These are phyloP conservation scores for Vigna mungo DNA, from an alignment of 306 rosid species.

Conservation along the genomic window DNA sequence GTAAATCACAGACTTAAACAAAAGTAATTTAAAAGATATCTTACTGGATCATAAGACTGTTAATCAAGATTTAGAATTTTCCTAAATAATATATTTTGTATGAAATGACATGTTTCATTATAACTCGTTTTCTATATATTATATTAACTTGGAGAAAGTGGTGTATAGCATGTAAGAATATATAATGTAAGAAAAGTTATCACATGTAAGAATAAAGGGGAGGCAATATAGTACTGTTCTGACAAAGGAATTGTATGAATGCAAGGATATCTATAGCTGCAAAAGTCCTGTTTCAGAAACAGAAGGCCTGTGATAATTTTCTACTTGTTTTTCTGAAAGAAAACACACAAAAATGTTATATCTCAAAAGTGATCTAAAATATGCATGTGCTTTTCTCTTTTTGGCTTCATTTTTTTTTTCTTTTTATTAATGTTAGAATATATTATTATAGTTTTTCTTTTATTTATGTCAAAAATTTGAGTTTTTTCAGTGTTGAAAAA, in stretches of 20 bases:
- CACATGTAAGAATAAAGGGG: conserved; percentile 30
- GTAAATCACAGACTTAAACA: no score
- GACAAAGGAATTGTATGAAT: conserved; percentile 38
- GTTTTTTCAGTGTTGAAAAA: neutral
- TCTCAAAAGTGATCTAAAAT: neutral
- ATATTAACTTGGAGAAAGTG: no score
- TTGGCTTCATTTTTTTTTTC: neutral
- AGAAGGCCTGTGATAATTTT: conserved; percentile 1
- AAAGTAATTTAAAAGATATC: no score
- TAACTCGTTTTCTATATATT: neutral
- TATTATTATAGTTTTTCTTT: neutral
- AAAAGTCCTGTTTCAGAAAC: conserved; percentile 3
- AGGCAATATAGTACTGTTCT: conserved; percentile 21
- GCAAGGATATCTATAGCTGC: conserved; percentile 18
- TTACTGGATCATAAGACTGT: no score
- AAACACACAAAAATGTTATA: neutral
- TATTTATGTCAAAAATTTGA: neutral
- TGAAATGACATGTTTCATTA: no score
- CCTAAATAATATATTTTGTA: no score
- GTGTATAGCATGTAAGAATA: no score
- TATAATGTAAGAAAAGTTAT: no score
- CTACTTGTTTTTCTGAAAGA: neutral
- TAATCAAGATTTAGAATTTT: no score
- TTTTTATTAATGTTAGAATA: neutral
- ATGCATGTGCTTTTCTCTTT: neutral